Base-by-base conservation (phyloP, 1,284 basidiomycete genomes). In the Afroboletus lepidellus region DNA sequence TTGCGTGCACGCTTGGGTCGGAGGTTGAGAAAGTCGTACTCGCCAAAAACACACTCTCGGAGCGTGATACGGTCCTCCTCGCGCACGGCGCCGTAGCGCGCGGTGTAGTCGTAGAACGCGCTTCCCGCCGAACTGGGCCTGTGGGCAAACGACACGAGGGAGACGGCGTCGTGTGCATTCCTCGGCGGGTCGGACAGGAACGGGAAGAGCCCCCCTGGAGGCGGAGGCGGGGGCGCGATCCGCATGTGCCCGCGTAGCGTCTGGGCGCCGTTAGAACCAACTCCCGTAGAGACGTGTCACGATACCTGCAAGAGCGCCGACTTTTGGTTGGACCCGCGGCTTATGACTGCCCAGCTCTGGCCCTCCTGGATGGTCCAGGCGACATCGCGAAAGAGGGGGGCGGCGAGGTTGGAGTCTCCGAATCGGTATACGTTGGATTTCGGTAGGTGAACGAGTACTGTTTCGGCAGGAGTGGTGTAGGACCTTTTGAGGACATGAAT, bases 71-170 rank as follows among this genome's bases (percentile, higher is more conserved):
- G 77, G 64, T 95, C 92, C 63, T 88, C 90, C 34, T 95, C 92
- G 18, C 88, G 77, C 34, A 94, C 78, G 0, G 90, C 86, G 21
- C 91, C 92, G 65, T 95, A 98, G 4, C 93, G 83, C 1, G 92
- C 91, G 0, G 92, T 91, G 65, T 89, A 96, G 70, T 97, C 94
- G 55, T 89, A 89, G 69, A 97, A 98, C n/a, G 80, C 90, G 7
- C 87, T 78, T 0, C 83, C 80, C 0, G 78, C 70, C 0, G 78
- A 73, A 39, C 73, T 75, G 4, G 76, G 73, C 37, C 85, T 78
- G 53, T 89, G 83, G 0, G 85, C 79, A 62, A 94, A 94, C 0
- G 87, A 87, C 5, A 94, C 85, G 42, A 88, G 75, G 7, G 82
- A 74, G 33, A 93, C 71, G 15, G 73, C 71, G 8, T 74, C 67